These are phyloP conservation scores for Cryptosporidium parvum DNA, from an alignment of 169 alveolate species.

Conservation along the genomic window DNA sequence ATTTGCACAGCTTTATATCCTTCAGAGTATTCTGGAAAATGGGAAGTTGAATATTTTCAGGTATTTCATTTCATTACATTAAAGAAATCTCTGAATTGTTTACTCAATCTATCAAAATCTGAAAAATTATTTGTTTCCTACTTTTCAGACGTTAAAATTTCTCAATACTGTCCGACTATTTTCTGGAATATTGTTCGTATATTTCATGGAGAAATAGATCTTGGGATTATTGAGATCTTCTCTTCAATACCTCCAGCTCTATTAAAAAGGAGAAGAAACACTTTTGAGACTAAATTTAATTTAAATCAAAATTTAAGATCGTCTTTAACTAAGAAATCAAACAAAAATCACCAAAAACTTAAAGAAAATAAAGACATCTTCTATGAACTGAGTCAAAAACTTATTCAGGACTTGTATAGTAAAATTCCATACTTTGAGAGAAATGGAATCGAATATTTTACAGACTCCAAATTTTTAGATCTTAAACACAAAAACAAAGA, in stretches of 20 bases:
- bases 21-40: neutral
- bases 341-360: too few species aligned
- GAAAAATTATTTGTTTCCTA: neutral
- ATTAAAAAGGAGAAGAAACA: conserved; percentile 5
- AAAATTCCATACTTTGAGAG: conserved; percentile 30
- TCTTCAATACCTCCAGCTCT: neutral
- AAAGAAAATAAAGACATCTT: neutral
- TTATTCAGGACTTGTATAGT: neutral
- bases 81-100: neutral
- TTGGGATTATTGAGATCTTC: conserved; percentile 8
- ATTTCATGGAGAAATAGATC: conserved; percentile 22
- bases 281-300: neutral
- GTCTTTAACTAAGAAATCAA: neutral
- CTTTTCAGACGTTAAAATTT: neutral
- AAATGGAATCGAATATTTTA: conserved; percentile 18
- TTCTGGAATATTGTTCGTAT: conserved; percentile 41
- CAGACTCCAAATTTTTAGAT: neutral
- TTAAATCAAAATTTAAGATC: neutral
- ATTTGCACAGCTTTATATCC: conserved; percentile 14
- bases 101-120: neutral
- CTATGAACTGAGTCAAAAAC: conserved; percentile 17
- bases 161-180: conserved; percentile 28
- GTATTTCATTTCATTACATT: conserved; percentile 2
- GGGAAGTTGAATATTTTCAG: conserved; percentile 31
- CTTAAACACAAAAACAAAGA: neutral